phyloP scores from a whole-genome alignment of 768 basidiomycete species.

The Galerina marginata region DNA sequence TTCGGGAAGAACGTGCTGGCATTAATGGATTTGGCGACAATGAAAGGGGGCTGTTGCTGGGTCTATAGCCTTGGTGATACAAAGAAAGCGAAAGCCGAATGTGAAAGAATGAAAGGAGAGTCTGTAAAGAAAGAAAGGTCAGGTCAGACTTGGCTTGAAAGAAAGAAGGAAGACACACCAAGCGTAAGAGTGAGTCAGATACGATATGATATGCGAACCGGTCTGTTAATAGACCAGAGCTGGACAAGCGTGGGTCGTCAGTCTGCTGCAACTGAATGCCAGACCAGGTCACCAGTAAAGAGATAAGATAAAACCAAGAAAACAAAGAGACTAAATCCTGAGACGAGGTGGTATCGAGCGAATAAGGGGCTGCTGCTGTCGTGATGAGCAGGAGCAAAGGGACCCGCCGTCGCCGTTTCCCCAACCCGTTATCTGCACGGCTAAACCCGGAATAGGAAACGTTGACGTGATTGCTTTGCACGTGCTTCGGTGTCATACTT shows the following conservation, averaged over 20 bases:
- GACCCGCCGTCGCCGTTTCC: neutral
- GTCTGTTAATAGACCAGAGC: conserved; percentile 5
- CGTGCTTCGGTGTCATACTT: neutral
- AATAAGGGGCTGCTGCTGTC: conserved; percentile 9
- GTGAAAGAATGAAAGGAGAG: neutral
- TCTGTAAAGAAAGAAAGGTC: conserved; percentile 13
- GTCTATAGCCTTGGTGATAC: neutral
- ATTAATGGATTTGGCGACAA: conserved; percentile 1
- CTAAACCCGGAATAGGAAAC: conserved; percentile 7
- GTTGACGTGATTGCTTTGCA: conserved; percentile 1
- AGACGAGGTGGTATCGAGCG: neutral
- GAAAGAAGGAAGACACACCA: neutral
- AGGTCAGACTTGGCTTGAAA: neutral
- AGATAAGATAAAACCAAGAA: neutral
- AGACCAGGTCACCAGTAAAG: conserved; percentile 9
- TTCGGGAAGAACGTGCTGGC: conserved; percentile 13
- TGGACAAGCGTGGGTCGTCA: neutral
- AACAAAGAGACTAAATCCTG: neutral
- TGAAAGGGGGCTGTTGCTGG: neutral
- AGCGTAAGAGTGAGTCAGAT: neutral
- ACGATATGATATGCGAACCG: neutral
- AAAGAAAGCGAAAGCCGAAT: neutral
- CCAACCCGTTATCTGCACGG: conserved; percentile 17
- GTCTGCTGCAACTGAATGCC: conserved; percentile 25
- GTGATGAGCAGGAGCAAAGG: conserved; percentile 17